Percentiles rank a stretch among this genome's conserved stretches.
Conservation (phyloP, 139 green algal genomes). For the Picochlorum costavermella region DNA sequence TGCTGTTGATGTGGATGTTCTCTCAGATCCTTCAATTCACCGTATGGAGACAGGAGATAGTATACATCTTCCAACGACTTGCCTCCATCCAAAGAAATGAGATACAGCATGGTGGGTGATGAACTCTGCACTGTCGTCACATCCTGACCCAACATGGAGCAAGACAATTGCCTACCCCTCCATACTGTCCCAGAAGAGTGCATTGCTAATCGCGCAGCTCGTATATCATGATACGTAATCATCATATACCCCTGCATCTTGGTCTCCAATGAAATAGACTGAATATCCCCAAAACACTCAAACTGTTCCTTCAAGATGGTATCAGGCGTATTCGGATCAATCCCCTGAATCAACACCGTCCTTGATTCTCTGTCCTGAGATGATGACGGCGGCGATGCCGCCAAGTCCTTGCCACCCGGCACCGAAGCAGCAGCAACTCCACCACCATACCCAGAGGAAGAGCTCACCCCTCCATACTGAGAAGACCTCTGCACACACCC, state of each 20-base stretch:
- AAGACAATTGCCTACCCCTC: conserved; percentile 34
- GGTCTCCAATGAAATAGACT: conserved; percentile 64
- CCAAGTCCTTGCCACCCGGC: background rate
- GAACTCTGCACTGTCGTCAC: background rate
- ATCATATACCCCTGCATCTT: conserved; percentile 78
- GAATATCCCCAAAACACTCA: conserved; percentile 74
- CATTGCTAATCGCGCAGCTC: conserved; percentile 60
- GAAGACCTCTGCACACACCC: too few relatives aligned
- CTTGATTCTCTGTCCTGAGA: conserved; percentile 42
- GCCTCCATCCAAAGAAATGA: conserved; percentile 70
- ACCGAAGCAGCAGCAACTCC: too few relatives aligned
- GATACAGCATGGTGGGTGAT: conserved; percentile 54
- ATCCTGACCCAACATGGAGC: background rate
- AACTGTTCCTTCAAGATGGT: conserved; percentile 51
- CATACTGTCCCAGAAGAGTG: conserved; percentile 48
- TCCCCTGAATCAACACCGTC: conserved; percentile 69
- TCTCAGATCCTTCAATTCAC: conserved; percentile 62
- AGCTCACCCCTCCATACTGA: too few relatives aligned
- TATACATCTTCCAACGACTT: conserved; percentile 60
- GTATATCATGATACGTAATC: conserved; percentile 85
- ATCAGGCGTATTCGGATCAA: conserved; percentile 38
- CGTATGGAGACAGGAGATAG: conserved; percentile 70
- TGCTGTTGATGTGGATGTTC: conserved; percentile 9
- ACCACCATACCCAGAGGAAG: too few relatives aligned
- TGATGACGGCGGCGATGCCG: background rate